Base-by-base conservation (phyloP, 768 basidiomycete species). In the Calvatia gigantea region DNA sequence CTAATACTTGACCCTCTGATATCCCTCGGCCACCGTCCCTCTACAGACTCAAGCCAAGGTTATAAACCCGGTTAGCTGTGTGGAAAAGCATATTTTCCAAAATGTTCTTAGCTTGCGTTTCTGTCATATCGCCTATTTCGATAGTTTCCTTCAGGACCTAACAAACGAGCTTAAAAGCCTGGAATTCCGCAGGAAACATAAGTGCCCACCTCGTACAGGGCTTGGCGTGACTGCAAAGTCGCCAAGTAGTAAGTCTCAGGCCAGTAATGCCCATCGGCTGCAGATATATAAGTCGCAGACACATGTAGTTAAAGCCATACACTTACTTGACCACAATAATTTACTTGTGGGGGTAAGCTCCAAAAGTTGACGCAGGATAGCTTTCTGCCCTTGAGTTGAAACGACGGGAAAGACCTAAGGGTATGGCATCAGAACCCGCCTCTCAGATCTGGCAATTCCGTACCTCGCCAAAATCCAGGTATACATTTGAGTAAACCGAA, bases 271-370 rank as follows among this genome's bases (percentile, higher is more conserved):
- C 80, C 83, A 61, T 90, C 85, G 43, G 82, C 81, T 80, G 57
- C 17, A 21, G 32, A 11, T 28, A 29, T 19, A 1, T 42, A 17
- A 42, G 25, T 4, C 35, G 17, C 7, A 42, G 4, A 21, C n/a
- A 25, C 19, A 5, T 23, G 21, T 19, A 42, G 21, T 21, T 9
- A 11, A 7, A 14, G 7, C 17, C 17, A 2, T 23, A 17, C n/a
- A 69, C 81, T 60, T 61, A 89, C 89, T 89, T 3, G 87, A 90
- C 86, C 87, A 92, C 72, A 92, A 64, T 25, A 91, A 81, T 65
- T 91, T 92, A 65, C 84, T 89, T 27, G 84, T 89, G 11, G 90
- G 90, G 15, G 79, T 73, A 12, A 90, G 69, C 66, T 91, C 90
- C 2, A 91, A 70, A 19, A 88, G 70, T 64, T 91, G 82, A 23